Evolutionary conservation across 371 early-diverging fungal genomes (phyloP), one percentile per base, ranked within the genome.

Genomic region (Syncephalastrum monosporum): DNA sequence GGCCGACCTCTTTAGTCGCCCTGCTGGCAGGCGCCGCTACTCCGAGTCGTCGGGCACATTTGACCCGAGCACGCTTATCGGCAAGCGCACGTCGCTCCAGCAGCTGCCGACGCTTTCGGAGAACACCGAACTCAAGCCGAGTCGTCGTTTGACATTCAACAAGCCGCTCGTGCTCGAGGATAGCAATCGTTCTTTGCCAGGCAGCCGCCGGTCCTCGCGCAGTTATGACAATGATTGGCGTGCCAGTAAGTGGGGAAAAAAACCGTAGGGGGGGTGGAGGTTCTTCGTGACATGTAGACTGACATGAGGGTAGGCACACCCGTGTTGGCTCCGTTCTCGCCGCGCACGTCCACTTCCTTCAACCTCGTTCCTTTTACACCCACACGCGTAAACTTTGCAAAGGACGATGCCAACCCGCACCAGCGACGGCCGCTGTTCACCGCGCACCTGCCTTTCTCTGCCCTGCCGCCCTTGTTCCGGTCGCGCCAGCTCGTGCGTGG

Each of bases 401-500:
- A 71, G 46, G 74, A 74, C 29, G 74, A 75, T 57, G 79, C 77
- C 17, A 72, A 64, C 42, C 74, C 75, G 19, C 71, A 72, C 24
- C 76, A 78, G 42, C 76, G 82, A 5, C 74, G 82, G 0, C 78
- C 78, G 12, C 52, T 82, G 25, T 82, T 82, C 59, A 72, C 68
- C 51, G 79, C 82, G 7, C 82, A 82, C 50, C 57, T 82, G 58
- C 78, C 82, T 8, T 82, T 77, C 54, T 77, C 80, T 21, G 78
- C 79, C 16, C 60, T 82, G 17, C 72, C 78, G 14, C 68, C 80
- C 4, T 64, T 82, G 29, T 69, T 76, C 50, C 78, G 71, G 13
- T 67, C 67, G 8, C 71, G 75, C 12, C 79, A 68, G 64, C 59
- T 67, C 23, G 75, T 82, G 8, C 78, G 82, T 46, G 95, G 93